Evolutionary conservation across 2,329 filamentous ascomycete genomes (phyloP), one percentile per base, ranked within the genome.

Genomic region (Trichoderma koningiopsis): DNA sequence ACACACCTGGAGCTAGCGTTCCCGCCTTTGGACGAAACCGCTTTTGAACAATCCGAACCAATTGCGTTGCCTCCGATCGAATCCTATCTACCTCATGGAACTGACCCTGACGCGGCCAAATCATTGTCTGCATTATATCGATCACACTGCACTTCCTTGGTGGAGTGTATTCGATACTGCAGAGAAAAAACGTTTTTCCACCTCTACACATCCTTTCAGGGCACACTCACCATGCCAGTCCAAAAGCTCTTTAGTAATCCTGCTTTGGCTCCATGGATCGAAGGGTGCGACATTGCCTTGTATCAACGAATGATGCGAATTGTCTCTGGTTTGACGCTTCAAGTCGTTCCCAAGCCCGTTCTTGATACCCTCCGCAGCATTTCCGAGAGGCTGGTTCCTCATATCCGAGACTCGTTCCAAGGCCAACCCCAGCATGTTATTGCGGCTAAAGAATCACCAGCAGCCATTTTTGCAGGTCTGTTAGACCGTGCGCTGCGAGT

Each of bases 301-400:
- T 99, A 99, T 78, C 94, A 98, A 79, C 94, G 94, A 73, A 97
- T 98, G 92, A 94, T 97, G 82, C 90, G 91, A 66, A 96, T 97
- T 71, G 89, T 98, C 52, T 92, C 92, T 1, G 89, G 91, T n/a
- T 85, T 98, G 52, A 96, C 93, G 4, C 86, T 97, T 8, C 94
- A 98, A 78, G 94, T 97, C 16, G 91, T 97, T 4, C 96, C 96
- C 1, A 92, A 94, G 70, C 87, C 91, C 4, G 94, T 98, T 7
- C 85, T 97, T 70, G 92, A 94, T 75, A 94, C 94, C 2, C 87
- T 99, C 37, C 89, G 92, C 73, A 95, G 90, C 73, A 96, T 99
- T 69, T 94, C 94, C 0, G 90, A 93, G 74, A 88, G 88, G 56
- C 85, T 99, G 13, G 92, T 96, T 64, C 80, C 85, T 33, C 94